Conservation (phyloP, 352 stramenopile genomes). For the Globisporangium okanoganense region DNA sequence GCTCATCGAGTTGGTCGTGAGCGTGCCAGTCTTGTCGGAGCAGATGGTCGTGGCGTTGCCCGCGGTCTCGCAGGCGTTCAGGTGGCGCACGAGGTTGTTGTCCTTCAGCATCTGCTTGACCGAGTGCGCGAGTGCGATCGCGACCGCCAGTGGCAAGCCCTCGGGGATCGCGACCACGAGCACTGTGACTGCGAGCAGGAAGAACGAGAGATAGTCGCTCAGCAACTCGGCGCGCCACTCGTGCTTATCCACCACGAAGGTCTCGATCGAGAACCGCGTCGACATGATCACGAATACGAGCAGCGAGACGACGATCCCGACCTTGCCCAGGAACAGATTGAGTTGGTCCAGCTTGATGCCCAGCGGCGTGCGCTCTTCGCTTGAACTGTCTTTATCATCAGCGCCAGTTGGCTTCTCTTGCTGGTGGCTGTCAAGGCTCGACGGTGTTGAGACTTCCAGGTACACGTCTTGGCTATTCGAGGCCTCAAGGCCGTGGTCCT, state of each 20-base stretch:
- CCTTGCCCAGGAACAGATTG: slow-evolving; percentile 64
- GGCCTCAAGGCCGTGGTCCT: background rate
- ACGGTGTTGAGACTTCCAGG: slow-evolving; percentile 2
- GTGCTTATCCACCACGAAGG: slow-evolving; percentile 44
- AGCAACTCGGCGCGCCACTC: slow-evolving; percentile 34
- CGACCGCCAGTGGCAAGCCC: slow-evolving; percentile 87
- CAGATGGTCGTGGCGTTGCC: slow-evolving; percentile 97
- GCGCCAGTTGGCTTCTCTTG: background rate
- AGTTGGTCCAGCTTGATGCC: slow-evolving; percentile 76
- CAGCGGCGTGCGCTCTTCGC: slow-evolving; percentile 31
- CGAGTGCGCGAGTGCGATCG: slow-evolving; percentile 85
- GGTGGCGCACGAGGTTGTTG: slow-evolving; percentile 94
- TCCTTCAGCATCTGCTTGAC: slow-evolving; percentile 96
- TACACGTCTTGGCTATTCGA: background rate
- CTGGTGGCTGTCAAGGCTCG: too few relatives aligned
- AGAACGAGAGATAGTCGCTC: slow-evolving; percentile 59
- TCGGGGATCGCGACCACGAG: slow-evolving; percentile 86
- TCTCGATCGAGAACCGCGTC: slow-evolving; percentile 49
- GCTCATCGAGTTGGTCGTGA: slow-evolving; percentile 96
- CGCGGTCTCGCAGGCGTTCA: slow-evolving; percentile 97
- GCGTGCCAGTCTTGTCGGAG: slow-evolving; percentile 94
- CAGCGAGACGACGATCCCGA: slow-evolving; percentile 51
- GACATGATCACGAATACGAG: slow-evolving; percentile 63
- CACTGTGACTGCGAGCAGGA: slow-evolving; percentile 89
- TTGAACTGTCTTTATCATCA: background rate